phyloP scores from a whole-genome alignment of 495 filamentous ascomycete genomes.

The Aspergillus diversus region DNA sequence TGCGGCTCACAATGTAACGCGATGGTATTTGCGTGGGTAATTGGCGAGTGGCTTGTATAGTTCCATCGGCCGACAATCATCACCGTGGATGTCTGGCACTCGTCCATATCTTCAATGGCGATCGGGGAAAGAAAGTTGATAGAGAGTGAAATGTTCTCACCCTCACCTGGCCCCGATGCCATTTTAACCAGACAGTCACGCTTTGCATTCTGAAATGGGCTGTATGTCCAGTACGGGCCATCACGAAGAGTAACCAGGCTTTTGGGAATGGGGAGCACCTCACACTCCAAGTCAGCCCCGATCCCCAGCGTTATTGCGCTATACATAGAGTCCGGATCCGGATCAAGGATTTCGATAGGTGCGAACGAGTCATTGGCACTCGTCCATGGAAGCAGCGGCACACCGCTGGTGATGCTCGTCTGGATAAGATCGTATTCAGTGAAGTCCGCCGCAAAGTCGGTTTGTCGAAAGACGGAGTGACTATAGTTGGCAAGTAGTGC shows the following conservation, averaged over 20 bases:
- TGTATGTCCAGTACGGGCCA: slow-evolving; percentile 37
- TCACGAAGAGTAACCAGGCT: slow-evolving; percentile 21
- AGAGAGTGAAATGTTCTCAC: slow-evolving; percentile 36
- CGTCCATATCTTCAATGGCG: slow-evolving; percentile 27
- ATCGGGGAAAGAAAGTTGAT: slow-evolving; percentile 44
- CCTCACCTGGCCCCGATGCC: slow-evolving; percentile 24
- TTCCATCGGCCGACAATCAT: slow-evolving; percentile 48
- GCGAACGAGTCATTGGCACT: slow-evolving; percentile 41
- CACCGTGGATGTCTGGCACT: slow-evolving; percentile 42
- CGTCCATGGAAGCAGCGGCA: slow-evolving; percentile 44
- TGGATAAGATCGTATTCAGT: slow-evolving; percentile 48
- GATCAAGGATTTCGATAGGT: slow-evolving; percentile 33
- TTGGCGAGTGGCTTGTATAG: slow-evolving; percentile 30
- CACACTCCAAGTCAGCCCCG: slow-evolving; percentile 36
- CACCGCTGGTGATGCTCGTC: slow-evolving; percentile 43
- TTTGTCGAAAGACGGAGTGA: slow-evolving; percentile 34
- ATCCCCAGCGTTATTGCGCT: slow-evolving; percentile 39
- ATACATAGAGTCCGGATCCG: slow-evolving; percentile 33
- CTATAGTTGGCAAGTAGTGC: slow-evolving; percentile 40
- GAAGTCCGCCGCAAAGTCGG: slow-evolving; percentile 45
- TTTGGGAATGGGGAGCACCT: slow-evolving; percentile 23
- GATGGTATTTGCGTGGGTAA: slow-evolving; percentile 39
- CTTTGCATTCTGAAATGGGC: slow-evolving; percentile 29
- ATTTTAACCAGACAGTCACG: slow-evolving; percentile 36
- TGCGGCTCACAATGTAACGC: slow-evolving; percentile 44